phyloP scores from a whole-genome alignment of 139 green algal genomes.

The Nannochloris sp. region DNA sequence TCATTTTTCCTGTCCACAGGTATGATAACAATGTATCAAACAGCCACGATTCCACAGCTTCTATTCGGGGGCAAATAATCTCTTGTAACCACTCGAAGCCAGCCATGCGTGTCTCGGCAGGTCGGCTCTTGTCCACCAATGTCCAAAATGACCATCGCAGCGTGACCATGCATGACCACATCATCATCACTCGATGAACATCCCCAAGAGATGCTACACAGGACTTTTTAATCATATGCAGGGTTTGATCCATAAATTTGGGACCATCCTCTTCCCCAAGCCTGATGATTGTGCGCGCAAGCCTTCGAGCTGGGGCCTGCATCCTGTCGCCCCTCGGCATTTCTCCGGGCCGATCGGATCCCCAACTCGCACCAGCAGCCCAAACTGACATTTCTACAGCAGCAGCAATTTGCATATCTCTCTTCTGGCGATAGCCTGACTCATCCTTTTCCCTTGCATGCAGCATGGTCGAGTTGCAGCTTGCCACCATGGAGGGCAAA shows the following conservation, averaged over 20 bases:
- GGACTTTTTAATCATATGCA: conserved; percentile 33
- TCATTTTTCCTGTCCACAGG: background rate
- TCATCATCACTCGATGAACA: conserved; percentile 27
- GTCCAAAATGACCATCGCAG: conserved; percentile 46
- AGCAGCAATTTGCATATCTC: conserved; percentile 3
- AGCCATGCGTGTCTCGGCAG: background rate
- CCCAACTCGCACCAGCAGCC: conserved; percentile 3
- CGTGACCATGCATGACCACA: conserved; percentile 47
- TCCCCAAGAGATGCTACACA: conserved; percentile 22
- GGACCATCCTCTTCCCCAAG: conserved; percentile 47
- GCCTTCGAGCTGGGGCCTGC: conserved; percentile 57
- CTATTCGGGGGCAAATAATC: background rate
- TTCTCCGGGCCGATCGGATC: background rate
- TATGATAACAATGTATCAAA: background rate
- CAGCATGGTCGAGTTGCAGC: background rate
- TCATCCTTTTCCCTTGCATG: background rate
- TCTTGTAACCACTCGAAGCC: background rate
- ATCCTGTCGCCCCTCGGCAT: conserved; percentile 5
- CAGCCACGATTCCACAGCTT: background rate
- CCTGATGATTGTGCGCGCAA: conserved; percentile 62
- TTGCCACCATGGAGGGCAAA: background rate
- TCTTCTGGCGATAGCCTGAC: background rate
- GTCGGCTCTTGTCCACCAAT: conserved; percentile 12
- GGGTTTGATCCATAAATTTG: conserved; percentile 44
- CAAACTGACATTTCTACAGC: conserved; percentile 9